Evolutionary conservation across 1,139 yeast genomes (phyloP), one percentile per base, ranked within the genome.

Genomic region (Debaryomyces fabryi): DNA sequence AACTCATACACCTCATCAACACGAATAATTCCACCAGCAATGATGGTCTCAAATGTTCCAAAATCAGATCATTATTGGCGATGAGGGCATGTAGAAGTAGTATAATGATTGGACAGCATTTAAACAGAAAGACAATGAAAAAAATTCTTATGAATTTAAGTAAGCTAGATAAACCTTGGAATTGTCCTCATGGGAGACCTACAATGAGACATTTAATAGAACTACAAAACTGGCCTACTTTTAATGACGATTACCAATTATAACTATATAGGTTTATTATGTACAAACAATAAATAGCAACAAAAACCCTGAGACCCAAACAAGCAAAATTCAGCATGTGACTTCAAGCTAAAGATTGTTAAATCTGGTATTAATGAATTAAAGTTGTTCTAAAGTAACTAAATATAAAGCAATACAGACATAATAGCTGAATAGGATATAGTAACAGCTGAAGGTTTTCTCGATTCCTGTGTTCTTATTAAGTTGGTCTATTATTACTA

Each of bases 111-210:
- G 99, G 99, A 0, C 86, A 81, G 54, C 79, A 86, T 1, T 69
- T 93, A 43, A 76, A 74, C 4, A 58, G 50, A 21, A 68, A 65
- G 8, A 78, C 81, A 6, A 95, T 95, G 99, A 63, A 67, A 2
- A 69, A 64, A 40, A 83, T 93, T 1, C 92, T 93, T 2, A 64
- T 69, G 27, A 80, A 91, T 58, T 70, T 95, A 49, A 82, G 95
- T 18, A 69, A 66, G 0, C 71, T 95, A 34, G 93, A 91, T 53
- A 89, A 89, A 60, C 99, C 99, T 0, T 95, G 99, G 99, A 93
- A 92, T 61, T 93, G 99, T 65, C 99, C 99, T 0, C 99, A 93
- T 67, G 99, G 99, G 0, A 73, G 99, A 52, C 99, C 99, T 0
- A 93, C 99, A 1, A 82, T 93, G 86, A 76, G 99, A 49, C 98